Evolutionary conservation across 176 grass and related monocot genomes (phyloP).

Genomic region (Cenchrus fungigraminus): DNA sequence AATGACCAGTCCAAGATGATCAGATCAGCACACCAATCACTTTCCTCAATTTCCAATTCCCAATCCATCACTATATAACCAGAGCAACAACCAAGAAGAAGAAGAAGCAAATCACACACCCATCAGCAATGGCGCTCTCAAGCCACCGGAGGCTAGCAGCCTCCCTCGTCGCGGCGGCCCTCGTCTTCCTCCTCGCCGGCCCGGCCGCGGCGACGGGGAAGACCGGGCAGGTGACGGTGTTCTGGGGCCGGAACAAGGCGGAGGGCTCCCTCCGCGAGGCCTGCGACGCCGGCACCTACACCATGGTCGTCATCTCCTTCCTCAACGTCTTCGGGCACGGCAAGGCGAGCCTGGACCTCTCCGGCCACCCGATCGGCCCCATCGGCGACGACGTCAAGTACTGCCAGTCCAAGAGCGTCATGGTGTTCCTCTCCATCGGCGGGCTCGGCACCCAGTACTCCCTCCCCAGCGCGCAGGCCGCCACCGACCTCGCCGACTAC

Average conservation of each 20-base stretch:
- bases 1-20: no score
- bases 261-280: constrained; percentile 29
- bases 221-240: constrained; percentile 23
- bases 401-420: constrained; percentile 22
- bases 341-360: constrained; percentile 21
- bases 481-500: constrained; percentile 19
- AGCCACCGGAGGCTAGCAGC: background rate
- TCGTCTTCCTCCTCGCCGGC: background rate
- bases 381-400: constrained; percentile 39
- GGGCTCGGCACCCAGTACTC: background rate
- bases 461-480: background rate
- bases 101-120: background rate
- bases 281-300: constrained; percentile 17
- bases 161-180: background rate
- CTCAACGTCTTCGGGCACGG: constrained; percentile 27
- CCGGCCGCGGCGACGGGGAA: constrained; percentile 16
- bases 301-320: constrained; percentile 22
- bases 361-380: constrained; percentile 9
- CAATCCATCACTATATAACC: background rate
- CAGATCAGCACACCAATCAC: background rate
- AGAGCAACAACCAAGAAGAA: background rate
- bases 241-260: constrained; percentile 37
- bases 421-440: constrained; percentile 35
- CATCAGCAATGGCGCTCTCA: background rate
- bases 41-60: background rate